These are phyloP conservation scores for Saksenaea oblongispora DNA, from an alignment of 371 early-diverging fungal species.

Conservation along the genomic window DNA sequence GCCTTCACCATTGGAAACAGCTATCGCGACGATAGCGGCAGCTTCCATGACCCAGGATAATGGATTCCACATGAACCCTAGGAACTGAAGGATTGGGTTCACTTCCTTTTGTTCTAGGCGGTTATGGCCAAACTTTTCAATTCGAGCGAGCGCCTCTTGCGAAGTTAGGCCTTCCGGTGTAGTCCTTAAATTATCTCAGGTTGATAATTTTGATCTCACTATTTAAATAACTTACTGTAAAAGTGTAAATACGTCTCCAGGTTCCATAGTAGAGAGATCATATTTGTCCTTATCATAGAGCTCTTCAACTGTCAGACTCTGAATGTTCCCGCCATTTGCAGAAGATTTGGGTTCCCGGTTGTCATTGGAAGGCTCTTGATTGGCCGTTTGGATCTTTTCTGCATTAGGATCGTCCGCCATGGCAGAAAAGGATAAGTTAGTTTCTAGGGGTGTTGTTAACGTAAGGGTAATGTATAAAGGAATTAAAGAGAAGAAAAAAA, in stretches of 20 bases:
- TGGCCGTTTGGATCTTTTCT: neutral
- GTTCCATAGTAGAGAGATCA: conserved; percentile 77
- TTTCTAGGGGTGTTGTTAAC: too few relatives aligned
- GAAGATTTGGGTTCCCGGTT: neutral
- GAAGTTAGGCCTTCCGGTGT: conserved; percentile 62
- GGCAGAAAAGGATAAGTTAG: neutral
- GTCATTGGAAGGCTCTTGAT: neutral
- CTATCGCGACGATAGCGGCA: conserved; percentile 75
- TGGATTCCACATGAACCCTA: conserved; percentile 87
- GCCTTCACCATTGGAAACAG: conserved; percentile 68
- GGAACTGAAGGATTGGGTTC: conserved; percentile 84
- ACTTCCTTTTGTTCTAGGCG: conserved; percentile 73
- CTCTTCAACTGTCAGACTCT: conserved; percentile 61
- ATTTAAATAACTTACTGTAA: conserved; percentile 46
- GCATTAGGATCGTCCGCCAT: neutral
- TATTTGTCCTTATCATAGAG: conserved; percentile 80
- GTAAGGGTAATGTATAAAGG: too few relatives aligned
- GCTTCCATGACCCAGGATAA: conserved; percentile 84
- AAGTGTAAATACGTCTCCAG: conserved; percentile 67
- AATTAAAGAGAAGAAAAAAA: too few relatives aligned
- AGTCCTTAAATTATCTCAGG: conserved; percentile 31
- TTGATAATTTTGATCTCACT: neutral
- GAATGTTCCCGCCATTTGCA: conserved; percentile 8
- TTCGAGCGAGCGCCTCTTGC: conserved; percentile 67
- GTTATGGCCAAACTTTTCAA: conserved; percentile 70